Percentiles rank a stretch among this genome's conserved stretches.
These are phyloP conservation scores for Fusarium sp. DNA, from an alignment of 2,329 filamentous ascomycete genomes.

Conservation along the genomic window DNA sequence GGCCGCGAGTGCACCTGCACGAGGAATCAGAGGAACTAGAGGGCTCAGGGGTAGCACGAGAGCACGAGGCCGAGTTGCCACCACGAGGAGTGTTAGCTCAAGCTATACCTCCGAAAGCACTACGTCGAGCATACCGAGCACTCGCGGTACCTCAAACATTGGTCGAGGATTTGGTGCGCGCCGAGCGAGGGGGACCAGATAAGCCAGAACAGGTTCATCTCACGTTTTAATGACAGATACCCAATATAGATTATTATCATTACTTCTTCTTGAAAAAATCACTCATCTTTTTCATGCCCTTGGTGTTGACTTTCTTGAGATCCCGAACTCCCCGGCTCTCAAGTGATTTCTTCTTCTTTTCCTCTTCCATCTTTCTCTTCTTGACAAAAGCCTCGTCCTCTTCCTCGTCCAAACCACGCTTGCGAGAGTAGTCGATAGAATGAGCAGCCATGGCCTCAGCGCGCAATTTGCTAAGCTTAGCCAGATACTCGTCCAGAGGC, in stretches of 20 bases:
- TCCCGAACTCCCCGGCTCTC: conserved; percentile 81
- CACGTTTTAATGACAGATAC: conserved; percentile 43
- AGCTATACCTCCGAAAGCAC: conserved; percentile 43
- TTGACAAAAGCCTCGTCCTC: conserved; percentile 73
- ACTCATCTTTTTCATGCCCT: conserved; percentile 97
- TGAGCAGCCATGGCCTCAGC: conserved; percentile 76
- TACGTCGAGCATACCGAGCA: conserved; percentile 41
- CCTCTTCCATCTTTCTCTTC: conserved; percentile 86
- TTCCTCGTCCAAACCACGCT: conserved; percentile 73
- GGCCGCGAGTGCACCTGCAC: conserved; percentile 40
- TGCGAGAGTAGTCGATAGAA: conserved; percentile 76
- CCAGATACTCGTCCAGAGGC: conserved; percentile 75
- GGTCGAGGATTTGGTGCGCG: conserved; percentile 48
- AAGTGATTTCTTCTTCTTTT: conserved; percentile 81
- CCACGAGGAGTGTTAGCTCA: conserved; percentile 42
- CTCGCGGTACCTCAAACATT: conserved; percentile 49
- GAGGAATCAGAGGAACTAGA: conserved; percentile 47
- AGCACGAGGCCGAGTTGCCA: conserved; percentile 42
- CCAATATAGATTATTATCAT: conserved; percentile 37
- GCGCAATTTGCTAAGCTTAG: conserved; percentile 71
- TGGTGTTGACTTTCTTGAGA: conserved; percentile 88
- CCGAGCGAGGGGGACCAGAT: conserved; percentile 48
- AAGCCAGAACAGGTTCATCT: conserved; percentile 7
- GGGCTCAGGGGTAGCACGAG: conserved; percentile 47
- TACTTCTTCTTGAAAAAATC: conserved; percentile 85